Evolutionary conservation across 1,284 basidiomycete species (phyloP), one percentile per base, ranked within the genome.

Genomic region (Entoloma clypeatum): DNA sequence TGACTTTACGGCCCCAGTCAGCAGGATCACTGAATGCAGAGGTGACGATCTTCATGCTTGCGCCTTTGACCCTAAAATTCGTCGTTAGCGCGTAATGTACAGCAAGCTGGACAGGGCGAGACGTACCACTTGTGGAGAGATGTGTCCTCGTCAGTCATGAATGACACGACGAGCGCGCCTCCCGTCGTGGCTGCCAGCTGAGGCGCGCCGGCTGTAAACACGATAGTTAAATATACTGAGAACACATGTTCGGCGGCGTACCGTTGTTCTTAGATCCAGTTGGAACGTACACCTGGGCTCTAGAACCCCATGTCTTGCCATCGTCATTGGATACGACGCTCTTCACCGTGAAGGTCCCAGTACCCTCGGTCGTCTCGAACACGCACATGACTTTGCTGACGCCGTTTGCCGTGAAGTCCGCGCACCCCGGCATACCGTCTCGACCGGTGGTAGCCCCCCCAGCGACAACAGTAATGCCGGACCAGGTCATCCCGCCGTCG

Each of bases 81-180:
- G n/a, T n/a, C n/a, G n/a, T n/a, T n/a, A n/a, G n/a, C n/a, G n/a
- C n/a, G n/a, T n/a, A n/a, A n/a, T n/a, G n/a, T n/a, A n/a, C n/a
- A n/a, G n/a, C n/a, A n/a, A n/a, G n/a, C n/a, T n/a, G n/a, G n/a
- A n/a, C n/a, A n/a, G n/a, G n/a, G n/a, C n/a, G n/a, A n/a, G n/a
- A n/a, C n/a, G n/a, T 25, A 36, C 41, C 27, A 36, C 8, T 22
- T n/a, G n/a, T 28, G 40, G 16, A 40, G 10, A 4, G 46, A 38
- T 7, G 47, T 45, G 25, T 58, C 55, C 36, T 58, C 56, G 28
- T 58, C 50, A 8, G 56, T 58, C 48, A 50, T 52, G 38, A 58
- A 57, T 14, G 49, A 49, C 9, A 43, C 48, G 6, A 57, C 56
- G 8, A 54, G 41, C 4, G 48, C 50, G n/a, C 50, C 52, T 7